These are phyloP conservation scores for Themeda triandra DNA, from an alignment of 176 grass and related monocot species.

Conservation along the genomic window DNA sequence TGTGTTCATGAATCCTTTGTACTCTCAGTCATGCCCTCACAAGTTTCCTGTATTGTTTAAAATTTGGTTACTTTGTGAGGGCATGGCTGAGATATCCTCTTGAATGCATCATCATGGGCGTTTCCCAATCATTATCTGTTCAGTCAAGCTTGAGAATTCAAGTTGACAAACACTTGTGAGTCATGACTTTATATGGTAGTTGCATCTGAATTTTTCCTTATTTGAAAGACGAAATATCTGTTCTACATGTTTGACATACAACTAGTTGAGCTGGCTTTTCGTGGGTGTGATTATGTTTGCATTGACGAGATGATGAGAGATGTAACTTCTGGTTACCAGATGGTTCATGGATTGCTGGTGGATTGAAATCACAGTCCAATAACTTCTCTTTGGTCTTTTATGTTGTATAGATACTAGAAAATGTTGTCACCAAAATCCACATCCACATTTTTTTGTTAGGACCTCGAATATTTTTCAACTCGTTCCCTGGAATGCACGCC, in stretches of 20 bases:
- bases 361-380: neutral
- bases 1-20: neutral
- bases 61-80: neutral
- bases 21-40: neutral
- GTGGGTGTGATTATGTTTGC: neutral
- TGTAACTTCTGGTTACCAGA: neutral
- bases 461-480: neutral
- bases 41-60: neutral
- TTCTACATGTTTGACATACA: neutral
- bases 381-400: neutral
- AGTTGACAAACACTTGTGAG: neutral
- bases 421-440: neutral
- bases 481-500: neutral
- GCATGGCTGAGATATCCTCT: neutral
- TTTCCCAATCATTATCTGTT: neutral
- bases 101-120: neutral
- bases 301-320: neutral
- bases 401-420: neutral
- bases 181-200: neutral
- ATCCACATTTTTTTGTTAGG: neutral
- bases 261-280: neutral
- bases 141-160: neutral
- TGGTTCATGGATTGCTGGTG: neutral
- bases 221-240: neutral
- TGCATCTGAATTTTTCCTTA: neutral